Percentiles rank a stretch among this genome's conserved stretches.
Evolutionary conservation across 2,329 filamentous ascomycete genomes (phyloP).

Genomic region (Eutypa lata): DNA sequence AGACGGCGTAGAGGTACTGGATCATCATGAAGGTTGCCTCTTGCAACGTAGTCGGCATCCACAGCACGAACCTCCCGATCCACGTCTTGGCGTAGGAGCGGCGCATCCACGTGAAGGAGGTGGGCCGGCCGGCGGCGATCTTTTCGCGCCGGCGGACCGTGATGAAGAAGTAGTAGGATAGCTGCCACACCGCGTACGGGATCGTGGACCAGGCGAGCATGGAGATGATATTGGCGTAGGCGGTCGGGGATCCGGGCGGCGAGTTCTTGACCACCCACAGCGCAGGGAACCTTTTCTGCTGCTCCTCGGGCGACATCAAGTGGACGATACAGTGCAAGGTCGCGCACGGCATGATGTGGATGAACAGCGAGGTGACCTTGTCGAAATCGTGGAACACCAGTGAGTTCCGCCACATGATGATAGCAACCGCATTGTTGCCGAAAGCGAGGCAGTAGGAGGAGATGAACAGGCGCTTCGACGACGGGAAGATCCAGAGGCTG

Average conservation of each 20-base stretch:
- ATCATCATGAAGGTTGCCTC: conserved; percentile 94
- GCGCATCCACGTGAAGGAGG: conserved; percentile 95
- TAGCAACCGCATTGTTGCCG: conserved; percentile 95
- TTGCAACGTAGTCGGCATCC: conserved; percentile 71
- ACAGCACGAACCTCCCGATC: conserved; percentile 82
- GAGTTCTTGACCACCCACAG: conserved; percentile 75
- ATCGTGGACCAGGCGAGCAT: conserved; percentile 96
- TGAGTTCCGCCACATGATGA: conserved; percentile 99
- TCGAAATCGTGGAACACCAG: conserved; percentile 98
- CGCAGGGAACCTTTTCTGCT: conserved; percentile 74
- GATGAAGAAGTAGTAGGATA: conserved; percentile 91
- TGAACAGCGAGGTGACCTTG: conserved; percentile 97
- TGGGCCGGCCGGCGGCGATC: conserved; percentile 91
- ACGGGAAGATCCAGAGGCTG: conserved; percentile 85
- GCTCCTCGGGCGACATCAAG: conserved; percentile 63
- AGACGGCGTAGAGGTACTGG: conserved; percentile 84
- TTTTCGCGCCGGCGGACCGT: conserved; percentile 92
- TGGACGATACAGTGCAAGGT: conserved; percentile 92
- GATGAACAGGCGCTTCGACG: conserved; percentile 87
- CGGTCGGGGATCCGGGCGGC: conserved; percentile 67
- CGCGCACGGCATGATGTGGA: conserved; percentile 97
- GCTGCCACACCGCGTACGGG: conserved; percentile 90
- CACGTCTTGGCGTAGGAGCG: conserved; percentile 85
- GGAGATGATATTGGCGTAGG: conserved; percentile 71
- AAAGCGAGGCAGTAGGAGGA: conserved; percentile 88